Evolutionary conservation across 352 stramenopile species (phyloP).

Genomic region (Globisporangium nodosum): DNA sequence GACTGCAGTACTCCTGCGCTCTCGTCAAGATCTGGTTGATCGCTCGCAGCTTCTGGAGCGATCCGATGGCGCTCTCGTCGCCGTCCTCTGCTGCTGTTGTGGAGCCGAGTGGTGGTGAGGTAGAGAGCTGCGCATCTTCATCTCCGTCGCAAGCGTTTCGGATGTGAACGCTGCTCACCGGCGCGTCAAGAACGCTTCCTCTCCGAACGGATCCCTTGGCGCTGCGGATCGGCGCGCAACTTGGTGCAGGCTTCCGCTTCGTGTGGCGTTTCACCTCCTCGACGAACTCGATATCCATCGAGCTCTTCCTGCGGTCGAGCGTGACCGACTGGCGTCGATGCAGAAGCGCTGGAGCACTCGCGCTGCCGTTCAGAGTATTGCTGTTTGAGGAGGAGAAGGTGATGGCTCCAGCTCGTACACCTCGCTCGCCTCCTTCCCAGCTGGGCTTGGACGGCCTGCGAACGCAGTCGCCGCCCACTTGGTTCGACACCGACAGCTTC

Average conservation of each 20-base stretch:
- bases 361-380: background rate
- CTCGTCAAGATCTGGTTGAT: conserved; percentile 67
- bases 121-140: too few relatives aligned
- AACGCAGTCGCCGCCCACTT: conserved; percentile 9
- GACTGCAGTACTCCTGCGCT: conserved; percentile 27
- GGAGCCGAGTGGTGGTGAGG: too few relatives aligned
- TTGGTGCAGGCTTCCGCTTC: conserved; percentile 6
- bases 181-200: too few relatives aligned
- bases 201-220: too few relatives aligned
- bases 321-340: background rate
- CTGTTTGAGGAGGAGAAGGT: too few relatives aligned
- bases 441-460: too few relatives aligned
- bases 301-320: conserved; percentile 21
- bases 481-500: background rate
- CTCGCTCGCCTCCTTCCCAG: too few relatives aligned
- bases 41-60: conserved; percentile 41
- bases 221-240: too few relatives aligned
- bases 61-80: background rate
- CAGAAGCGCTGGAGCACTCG: conserved; percentile 2
- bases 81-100: too few relatives aligned
- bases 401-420: too few relatives aligned
- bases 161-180: background rate
- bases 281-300: conserved; percentile 45
- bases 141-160: conserved; percentile 2
- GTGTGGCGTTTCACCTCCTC: conserved; percentile 39